Conservation (phyloP, 2,329 filamentous ascomycete species). For the Gnomoniopsis sp. region DNA sequence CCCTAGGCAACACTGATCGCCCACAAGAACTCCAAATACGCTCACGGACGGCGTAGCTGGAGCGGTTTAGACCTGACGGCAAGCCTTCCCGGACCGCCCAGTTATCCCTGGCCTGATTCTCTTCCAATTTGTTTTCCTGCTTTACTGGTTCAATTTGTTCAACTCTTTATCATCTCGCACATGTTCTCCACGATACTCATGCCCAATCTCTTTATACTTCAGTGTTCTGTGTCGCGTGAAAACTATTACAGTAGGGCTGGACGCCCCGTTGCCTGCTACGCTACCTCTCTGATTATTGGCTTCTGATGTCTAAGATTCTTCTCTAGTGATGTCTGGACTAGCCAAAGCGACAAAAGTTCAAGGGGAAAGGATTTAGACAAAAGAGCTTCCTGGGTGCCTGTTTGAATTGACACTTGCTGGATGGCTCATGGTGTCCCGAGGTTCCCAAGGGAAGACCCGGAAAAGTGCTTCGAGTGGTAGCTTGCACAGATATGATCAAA, state of each 20-base stretch:
- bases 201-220: background rate
- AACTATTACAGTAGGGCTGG: background rate
- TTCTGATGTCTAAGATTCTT: no score
- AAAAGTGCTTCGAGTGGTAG: no score
- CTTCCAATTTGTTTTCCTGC: background rate
- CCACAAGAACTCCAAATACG: conserved; percentile 30
- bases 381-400: background rate
- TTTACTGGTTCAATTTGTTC: background rate
- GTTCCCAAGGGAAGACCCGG: no score
- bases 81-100: background rate
- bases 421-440: no score
- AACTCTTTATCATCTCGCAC: background rate
- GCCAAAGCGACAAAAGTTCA: background rate
- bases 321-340: background rate
- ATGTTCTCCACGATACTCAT: background rate
- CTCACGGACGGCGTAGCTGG: conserved; percentile 42
- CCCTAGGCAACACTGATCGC: background rate
- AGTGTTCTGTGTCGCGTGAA: background rate
- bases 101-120: conserved; percentile 18
- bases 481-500: no score
- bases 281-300: background rate
- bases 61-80: background rate
- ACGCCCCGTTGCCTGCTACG: no score
- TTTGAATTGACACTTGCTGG: background rate
- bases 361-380: background rate